A percentile compares a stretch with the other conserved stretches of the same genome.
These are phyloP conservation scores for Pelargonium citronellum DNA, from an alignment of 441 rosid species.

Conservation along the genomic window DNA sequence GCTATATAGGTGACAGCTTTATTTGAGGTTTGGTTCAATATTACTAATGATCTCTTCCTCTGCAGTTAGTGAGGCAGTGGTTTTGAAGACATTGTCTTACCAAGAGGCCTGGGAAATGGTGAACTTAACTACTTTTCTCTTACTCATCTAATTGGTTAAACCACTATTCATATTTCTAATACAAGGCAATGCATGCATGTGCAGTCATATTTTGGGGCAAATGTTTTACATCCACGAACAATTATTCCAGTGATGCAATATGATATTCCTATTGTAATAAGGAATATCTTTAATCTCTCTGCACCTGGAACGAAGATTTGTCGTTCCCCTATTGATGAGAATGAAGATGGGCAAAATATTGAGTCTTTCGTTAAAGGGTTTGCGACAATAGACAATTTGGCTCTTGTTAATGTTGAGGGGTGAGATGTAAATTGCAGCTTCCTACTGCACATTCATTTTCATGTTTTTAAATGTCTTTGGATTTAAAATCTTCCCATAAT, in stretches of 20 bases:
- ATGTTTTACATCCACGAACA: constrained; percentile 99
- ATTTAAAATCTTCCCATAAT: background rate
- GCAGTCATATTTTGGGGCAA: constrained; percentile 98
- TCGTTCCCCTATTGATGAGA: constrained; percentile 36
- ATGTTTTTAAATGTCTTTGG: constrained; percentile 4
- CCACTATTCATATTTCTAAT: constrained; percentile 23
- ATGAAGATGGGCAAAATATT: constrained; percentile 40
- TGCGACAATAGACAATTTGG: constrained; percentile 92
- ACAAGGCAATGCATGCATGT: constrained; percentile 22
- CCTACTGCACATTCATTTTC: constrained; percentile 9
- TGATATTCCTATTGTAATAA: constrained; percentile 86
- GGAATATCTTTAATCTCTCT: constrained; percentile 81
- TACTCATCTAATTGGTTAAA: constrained; percentile 17
- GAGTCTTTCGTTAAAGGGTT: constrained; percentile 77
- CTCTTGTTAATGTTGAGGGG: constrained; percentile 98
- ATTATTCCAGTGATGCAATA: constrained; percentile 89
- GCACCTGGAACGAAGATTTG: constrained; percentile 91
- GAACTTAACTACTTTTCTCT: constrained; percentile 24
- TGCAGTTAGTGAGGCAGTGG: constrained; percentile 94
- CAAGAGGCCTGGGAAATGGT: constrained; percentile 99
- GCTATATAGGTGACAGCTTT: constrained; percentile 11
- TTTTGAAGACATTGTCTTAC: constrained; percentile 68
- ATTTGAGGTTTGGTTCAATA: constrained; percentile 17
- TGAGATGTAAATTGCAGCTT: constrained; percentile 32
- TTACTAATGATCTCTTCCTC: constrained; percentile 17